Percentiles rank a stretch among this genome's conserved stretches.
These are phyloP conservation scores for Aethionema arabicum DNA, from an alignment of 345 rosid genomes.

Conservation along the genomic window DNA sequence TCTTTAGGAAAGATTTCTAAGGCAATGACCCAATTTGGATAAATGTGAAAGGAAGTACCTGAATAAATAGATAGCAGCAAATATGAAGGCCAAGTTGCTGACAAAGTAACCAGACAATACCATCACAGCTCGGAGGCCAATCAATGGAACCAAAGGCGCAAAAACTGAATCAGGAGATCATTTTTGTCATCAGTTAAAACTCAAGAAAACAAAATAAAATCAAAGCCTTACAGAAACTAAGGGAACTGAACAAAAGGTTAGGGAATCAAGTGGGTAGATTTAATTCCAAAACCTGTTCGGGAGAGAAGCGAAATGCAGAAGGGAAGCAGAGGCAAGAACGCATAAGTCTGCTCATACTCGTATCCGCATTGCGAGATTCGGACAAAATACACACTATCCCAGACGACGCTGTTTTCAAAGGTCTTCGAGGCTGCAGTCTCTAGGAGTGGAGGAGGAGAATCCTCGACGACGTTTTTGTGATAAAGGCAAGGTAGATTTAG, in stretches of 20 bases:
- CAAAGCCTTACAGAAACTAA: not conserved
- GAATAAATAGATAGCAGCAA: conserved; percentile 52
- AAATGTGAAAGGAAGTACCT: conserved; percentile 37
- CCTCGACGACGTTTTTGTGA: conserved; percentile 20
- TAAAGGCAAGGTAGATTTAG: conserved; percentile 59
- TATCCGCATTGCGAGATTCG: conserved; percentile 84
- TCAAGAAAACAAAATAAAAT: conserved; percentile 5
- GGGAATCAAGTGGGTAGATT: not conserved
- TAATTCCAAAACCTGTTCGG: conserved; percentile 51
- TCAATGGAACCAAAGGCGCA: conserved; percentile 62
- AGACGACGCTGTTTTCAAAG: conserved; percentile 60
- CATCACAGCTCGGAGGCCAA: conserved; percentile 81
- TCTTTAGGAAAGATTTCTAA: no score
- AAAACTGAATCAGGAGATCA: conserved; percentile 48
- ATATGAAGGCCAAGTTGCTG: conserved; percentile 62
- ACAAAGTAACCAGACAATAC: conserved; percentile 71
- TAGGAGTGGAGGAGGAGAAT: conserved; percentile 22
- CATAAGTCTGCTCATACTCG: conserved; percentile 89
- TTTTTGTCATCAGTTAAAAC: conserved; percentile 1
- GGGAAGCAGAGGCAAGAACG: conserved; percentile 88
- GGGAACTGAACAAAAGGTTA: not conserved
- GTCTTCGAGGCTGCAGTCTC: conserved; percentile 42
- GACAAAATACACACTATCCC: conserved; percentile 88
- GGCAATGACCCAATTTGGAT: no score
- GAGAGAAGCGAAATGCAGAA: conserved; percentile 51